Evolutionary conservation across 257 asterid genomes (phyloP).

Genomic region (Solanum clarkiae): DNA sequence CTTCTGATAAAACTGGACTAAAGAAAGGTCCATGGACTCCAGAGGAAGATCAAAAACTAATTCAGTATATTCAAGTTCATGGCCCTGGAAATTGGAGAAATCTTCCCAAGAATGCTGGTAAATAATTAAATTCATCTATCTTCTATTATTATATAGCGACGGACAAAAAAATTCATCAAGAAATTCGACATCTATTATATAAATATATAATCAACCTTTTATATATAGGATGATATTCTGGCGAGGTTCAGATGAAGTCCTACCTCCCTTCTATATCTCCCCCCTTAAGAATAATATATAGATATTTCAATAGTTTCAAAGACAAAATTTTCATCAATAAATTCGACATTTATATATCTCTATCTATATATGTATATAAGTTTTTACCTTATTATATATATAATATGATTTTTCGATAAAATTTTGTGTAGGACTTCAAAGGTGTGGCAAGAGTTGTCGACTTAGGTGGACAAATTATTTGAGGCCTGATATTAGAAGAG

Average conservation of each 20-base stretch:
- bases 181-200: background rate
- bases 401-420: background rate
- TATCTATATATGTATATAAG: no score
- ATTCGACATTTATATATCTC: no score
- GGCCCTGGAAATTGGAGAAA: slow-evolving; percentile 78
- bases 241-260: background rate
- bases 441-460: slow-evolving; percentile 89
- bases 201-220: background rate
- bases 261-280: background rate
- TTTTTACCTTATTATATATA: background rate
- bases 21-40: slow-evolving; percentile 91
- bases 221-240: background rate
- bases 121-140: no score
- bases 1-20: slow-evolving; percentile 57
- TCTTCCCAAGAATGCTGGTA: slow-evolving; percentile 81
- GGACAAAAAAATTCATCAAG: no score
- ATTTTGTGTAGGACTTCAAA: slow-evolving; percentile 38
- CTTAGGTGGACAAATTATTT: slow-evolving; percentile 74
- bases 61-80: slow-evolving; percentile 32
- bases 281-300: background rate
- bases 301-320: no score
- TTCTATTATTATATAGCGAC: background rate
- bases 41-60: slow-evolving; percentile 69
- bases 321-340: background rate
- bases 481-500: slow-evolving; percentile 84